Evolutionary conservation across 805 yeast species (phyloP).

Genomic region (Cyberlindnera nakhonratchasimensis): DNA sequence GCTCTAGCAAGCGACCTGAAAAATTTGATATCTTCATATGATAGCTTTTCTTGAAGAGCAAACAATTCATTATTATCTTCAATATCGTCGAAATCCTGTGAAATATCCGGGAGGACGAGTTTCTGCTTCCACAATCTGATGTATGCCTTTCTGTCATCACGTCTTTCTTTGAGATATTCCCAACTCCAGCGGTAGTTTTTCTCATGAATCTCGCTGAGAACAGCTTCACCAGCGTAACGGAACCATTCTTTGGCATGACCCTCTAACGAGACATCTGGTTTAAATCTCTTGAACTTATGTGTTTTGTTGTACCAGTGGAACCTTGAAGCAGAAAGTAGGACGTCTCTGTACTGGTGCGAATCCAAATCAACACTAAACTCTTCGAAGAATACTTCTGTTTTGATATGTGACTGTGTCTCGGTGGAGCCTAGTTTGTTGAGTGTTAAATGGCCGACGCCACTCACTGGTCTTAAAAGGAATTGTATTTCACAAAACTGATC

Average conservation of each 20-base stretch:
- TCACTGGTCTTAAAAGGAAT: slow-evolving; percentile 77
- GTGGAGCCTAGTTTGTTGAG: slow-evolving; percentile 78
- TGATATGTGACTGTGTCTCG: slow-evolving; percentile 62
- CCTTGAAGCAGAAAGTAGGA: slow-evolving; percentile 76
- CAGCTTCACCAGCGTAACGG: slow-evolving; percentile 71
- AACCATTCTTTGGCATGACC: slow-evolving; percentile 84
- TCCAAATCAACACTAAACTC: slow-evolving; percentile 87
- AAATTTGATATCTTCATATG: slow-evolving; percentile 78
- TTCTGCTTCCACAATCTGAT: slow-evolving; percentile 63
- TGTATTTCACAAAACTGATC: slow-evolving; percentile 38
- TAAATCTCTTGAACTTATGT: slow-evolving; percentile 62
- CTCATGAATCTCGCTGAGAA: slow-evolving; percentile 77
- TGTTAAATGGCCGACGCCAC: slow-evolving; percentile 80
- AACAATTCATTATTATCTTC: slow-evolving; percentile 40
- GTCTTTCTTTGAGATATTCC: slow-evolving; percentile 68
- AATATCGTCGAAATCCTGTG: slow-evolving; percentile 32
- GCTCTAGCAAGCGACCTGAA: slow-evolving; percentile 77
- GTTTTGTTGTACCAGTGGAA: slow-evolving; percentile 77
- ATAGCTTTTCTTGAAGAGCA: slow-evolving; percentile 53
- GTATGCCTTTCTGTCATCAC: slow-evolving; percentile 71
- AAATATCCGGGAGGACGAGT: slow-evolving; percentile 35
- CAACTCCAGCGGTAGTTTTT: slow-evolving; percentile 82
- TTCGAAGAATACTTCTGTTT: slow-evolving; percentile 74
- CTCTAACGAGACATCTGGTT: slow-evolving; percentile 51
- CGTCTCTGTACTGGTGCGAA: slow-evolving; percentile 78